These are phyloP conservation scores for Punica granatum DNA, from an alignment of 345 rosid species.

Conservation along the genomic window DNA sequence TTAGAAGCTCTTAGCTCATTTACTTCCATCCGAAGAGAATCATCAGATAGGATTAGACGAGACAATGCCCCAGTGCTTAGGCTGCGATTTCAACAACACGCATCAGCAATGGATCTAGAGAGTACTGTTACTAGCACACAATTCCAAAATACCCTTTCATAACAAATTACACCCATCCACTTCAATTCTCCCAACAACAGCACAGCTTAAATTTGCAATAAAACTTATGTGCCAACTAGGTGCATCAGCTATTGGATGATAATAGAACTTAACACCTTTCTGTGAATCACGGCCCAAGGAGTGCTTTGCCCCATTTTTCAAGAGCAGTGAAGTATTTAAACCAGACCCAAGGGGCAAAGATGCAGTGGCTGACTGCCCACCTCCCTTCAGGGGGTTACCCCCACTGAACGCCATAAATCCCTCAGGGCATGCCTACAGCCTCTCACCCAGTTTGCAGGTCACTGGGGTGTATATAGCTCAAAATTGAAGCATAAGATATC, in stretches of 20 bases:
- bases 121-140: neutral
- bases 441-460: neutral
- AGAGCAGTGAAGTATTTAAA: neutral
- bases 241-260: neutral
- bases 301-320: neutral
- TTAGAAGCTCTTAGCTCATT: slow-evolving; percentile 69
- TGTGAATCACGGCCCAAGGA: neutral
- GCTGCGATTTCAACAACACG: slow-evolving; percentile 31
- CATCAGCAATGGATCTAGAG: neutral
- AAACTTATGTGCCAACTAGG: neutral
- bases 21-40: slow-evolving; percentile 72
- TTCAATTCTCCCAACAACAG: neutral
- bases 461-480: neutral
- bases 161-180: neutral
- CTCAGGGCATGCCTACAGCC: neutral
- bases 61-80: slow-evolving; percentile 93
- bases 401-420: neutral
- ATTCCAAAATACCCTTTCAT: neutral
- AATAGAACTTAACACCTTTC: neutral
- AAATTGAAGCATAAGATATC: neutral
- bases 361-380: neutral
- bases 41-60: slow-evolving; percentile 76
- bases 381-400: neutral
- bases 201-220: neutral
- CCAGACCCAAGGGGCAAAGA: neutral